Evolutionary conservation across 116 monocot genomes (phyloP).

Genomic region (Dioscorea cayenensis): DNA sequence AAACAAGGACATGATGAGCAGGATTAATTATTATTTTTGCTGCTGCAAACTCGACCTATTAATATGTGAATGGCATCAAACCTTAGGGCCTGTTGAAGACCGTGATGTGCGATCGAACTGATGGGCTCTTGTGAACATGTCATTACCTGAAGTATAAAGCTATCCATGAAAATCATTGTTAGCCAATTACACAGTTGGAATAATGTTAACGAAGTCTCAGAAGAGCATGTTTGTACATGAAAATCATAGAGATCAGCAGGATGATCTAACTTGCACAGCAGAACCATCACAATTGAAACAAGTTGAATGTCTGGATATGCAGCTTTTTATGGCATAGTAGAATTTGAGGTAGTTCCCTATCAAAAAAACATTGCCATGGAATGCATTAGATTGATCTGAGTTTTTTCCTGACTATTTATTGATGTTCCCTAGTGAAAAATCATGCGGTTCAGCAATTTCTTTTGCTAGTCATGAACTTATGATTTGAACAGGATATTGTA

Average conservation of each 20-base stretch:
- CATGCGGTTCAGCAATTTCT: too few relatives aligned
- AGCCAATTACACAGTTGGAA: not conserved
- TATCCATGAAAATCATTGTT: constrained; percentile 17
- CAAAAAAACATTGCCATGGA: not conserved
- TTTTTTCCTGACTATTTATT: too few relatives aligned
- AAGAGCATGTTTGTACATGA: constrained; percentile 52
- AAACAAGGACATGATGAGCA: too few relatives aligned
- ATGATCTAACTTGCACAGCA: constrained; percentile 57
- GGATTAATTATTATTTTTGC: not conserved
- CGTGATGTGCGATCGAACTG: constrained; percentile 57
- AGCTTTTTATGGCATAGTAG: constrained; percentile 71
- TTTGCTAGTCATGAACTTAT: too few relatives aligned
- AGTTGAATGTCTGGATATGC: constrained; percentile 88
- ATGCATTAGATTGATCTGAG: not conserved
- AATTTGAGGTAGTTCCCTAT: constrained; percentile 86
- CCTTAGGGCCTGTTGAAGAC: constrained; percentile 68
- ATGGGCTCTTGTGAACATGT: constrained; percentile 64
- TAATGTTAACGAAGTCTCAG: not conserved
- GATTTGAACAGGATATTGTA: too few relatives aligned
- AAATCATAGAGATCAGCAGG: constrained; percentile 88
- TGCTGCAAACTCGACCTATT: not conserved
- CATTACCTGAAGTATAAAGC: constrained; percentile 68
- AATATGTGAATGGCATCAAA: constrained; percentile 5
- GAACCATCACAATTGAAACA: constrained; percentile 91
- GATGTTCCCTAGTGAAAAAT: too few relatives aligned